phyloP scores from a whole-genome alignment of 148 eudicot species.

The Pouteria glomerata region DNA sequence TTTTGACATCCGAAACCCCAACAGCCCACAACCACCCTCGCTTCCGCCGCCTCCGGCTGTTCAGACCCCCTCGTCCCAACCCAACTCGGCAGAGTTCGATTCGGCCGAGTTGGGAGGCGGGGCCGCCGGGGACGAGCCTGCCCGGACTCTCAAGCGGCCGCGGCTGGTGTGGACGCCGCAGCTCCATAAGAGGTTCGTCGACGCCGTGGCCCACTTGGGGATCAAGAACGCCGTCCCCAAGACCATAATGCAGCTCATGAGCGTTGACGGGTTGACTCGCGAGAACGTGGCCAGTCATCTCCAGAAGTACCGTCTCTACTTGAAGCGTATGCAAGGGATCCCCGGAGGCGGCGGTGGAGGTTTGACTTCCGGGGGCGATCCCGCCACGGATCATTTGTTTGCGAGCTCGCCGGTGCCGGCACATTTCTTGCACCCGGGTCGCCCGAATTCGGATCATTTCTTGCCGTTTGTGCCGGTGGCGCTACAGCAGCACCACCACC shows the following conservation, averaged over 20 bases:
- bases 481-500: slow-evolving; percentile 37
- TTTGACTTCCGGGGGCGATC: slow-evolving; percentile 29
- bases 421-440: slow-evolving; percentile 56
- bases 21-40: slow-evolving; percentile 14
- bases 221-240: slow-evolving; percentile 81
- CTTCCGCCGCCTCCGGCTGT: slow-evolving; percentile 22
- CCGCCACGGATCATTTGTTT: slow-evolving; percentile 76
- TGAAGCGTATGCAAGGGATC: slow-evolving; percentile 71
- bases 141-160: slow-evolving; percentile 66
- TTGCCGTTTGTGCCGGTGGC: slow-evolving; percentile 55
- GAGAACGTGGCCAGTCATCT: slow-evolving; percentile 78
- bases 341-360: slow-evolving; percentile 34
- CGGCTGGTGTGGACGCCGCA: slow-evolving; percentile 84
- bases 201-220: slow-evolving; percentile 75
- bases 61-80: slow-evolving; percentile 28
- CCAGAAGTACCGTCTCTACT: slow-evolving; percentile 63
- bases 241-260: slow-evolving; percentile 83
- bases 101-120: slow-evolving; percentile 48
- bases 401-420: slow-evolving; percentile 89
- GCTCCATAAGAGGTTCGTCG: slow-evolving; percentile 75
- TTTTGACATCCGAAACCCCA: slow-evolving; percentile 53
- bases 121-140: slow-evolving; percentile 44
- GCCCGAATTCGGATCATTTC: slow-evolving; percentile 51
- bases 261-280: slow-evolving; percentile 66
- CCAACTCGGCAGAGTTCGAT: slow-evolving; percentile 63